Evolutionary conservation across 257 asterid genomes (phyloP).

Genomic region (Petrea volubilis): DNA sequence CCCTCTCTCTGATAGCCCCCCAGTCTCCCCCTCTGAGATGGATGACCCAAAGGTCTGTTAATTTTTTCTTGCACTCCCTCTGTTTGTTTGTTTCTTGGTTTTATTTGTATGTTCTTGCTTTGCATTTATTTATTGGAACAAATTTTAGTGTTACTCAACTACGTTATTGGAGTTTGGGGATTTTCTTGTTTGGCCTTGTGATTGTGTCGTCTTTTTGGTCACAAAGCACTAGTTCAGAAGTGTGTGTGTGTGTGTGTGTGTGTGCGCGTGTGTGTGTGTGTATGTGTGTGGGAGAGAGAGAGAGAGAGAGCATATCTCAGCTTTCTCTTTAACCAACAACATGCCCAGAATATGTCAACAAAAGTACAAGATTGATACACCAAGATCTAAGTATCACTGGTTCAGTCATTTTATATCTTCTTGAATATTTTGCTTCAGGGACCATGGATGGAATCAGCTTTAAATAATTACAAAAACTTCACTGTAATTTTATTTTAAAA

Average conservation of each 20-base stretch:
- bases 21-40: constrained; percentile 72
- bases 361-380: constrained; percentile 5
- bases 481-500: not conserved
- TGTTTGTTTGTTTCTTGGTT: constrained; percentile 1
- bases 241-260: not conserved
- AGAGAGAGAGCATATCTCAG: constrained; percentile 20
- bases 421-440: not conserved
- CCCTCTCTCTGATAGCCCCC: constrained; percentile 84
- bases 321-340: constrained; percentile 51
- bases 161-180: not conserved
- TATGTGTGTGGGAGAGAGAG: not conserved
- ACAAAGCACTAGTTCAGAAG: constrained; percentile 35
- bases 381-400: constrained; percentile 9
- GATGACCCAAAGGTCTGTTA: constrained; percentile 57
- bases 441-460: not conserved
- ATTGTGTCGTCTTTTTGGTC: constrained; percentile 8
- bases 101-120: too few relatives aligned
- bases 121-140: too few relatives aligned
- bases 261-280: constrained; percentile 2
- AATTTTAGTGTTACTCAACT: not conserved
- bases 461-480: constrained; percentile 1
- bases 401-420: not conserved
- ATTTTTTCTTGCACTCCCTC: not conserved
- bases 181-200: constrained; percentile 2
- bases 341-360: not conserved